Conservation (phyloP, 768 basidiomycete species). For the Kwoniella dendrophila region DNA sequence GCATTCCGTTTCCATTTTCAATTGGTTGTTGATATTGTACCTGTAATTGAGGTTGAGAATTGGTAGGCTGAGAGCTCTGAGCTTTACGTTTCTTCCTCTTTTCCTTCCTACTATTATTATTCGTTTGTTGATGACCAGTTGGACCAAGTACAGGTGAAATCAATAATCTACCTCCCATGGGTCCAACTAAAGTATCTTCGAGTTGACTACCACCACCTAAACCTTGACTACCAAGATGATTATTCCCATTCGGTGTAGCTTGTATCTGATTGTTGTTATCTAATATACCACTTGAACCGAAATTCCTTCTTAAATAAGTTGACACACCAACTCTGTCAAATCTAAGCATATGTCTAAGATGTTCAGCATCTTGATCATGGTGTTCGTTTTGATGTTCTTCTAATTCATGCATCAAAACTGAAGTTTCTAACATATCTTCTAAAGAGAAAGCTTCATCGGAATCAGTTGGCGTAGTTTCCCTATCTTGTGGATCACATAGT, state of each 20-base stretch:
- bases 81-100: constrained; percentile 16
- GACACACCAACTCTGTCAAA: constrained; percentile 41
- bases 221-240: constrained; percentile 1
- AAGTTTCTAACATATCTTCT: constrained; percentile 48
- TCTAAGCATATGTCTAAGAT: constrained; percentile 33
- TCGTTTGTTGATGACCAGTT: neutral
- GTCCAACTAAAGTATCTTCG: constrained; percentile 27
- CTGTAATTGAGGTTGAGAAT: neutral
- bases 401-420: constrained; percentile 26
- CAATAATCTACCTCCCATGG: constrained; percentile 24
- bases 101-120: constrained; percentile 3
- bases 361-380: constrained; percentile 22
- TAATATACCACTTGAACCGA: constrained; percentile 4
- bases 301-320: constrained; percentile 33
- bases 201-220: neutral
- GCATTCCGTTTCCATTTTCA: constrained; percentile 1
- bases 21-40: neutral
- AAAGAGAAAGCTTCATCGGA: constrained; percentile 34
- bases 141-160: constrained; percentile 21
- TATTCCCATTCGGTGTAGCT: neutral
- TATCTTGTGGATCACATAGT: constrained; percentile 21
- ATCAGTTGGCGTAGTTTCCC: constrained; percentile 32
- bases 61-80: neutral
- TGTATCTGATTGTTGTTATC: neutral
- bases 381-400: constrained; percentile 15